Evolutionary conservation across 441 rosid species (phyloP).

Genomic region (Metrosideros polymorpha): DNA sequence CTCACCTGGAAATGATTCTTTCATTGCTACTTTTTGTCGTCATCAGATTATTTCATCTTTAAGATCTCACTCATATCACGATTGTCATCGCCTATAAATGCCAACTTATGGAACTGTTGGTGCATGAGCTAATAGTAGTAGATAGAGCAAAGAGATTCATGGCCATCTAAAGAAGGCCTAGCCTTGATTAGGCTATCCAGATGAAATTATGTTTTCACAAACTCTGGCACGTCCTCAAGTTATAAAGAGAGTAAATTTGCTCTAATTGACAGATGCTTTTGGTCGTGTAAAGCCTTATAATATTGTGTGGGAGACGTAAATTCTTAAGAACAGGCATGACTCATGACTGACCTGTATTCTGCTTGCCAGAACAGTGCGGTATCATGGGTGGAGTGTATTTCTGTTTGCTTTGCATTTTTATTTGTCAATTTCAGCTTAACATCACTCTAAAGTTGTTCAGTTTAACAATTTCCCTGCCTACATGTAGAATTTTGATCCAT

Average conservation of each 20-base stretch:
- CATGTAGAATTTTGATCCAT: not conserved
- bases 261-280: not conserved
- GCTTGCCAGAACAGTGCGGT: not conserved
- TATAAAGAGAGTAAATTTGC: not conserved
- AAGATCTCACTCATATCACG: not conserved
- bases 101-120: not conserved
- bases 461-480: not conserved
- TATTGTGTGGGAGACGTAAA: not conserved
- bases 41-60: not conserved
- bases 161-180: not conserved
- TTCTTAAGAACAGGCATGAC: not conserved
- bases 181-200: not conserved
- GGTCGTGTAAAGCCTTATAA: not conserved
- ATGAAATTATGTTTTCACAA: not conserved
- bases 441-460: not conserved
- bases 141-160: not conserved
- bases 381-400: not conserved
- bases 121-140: not conserved
- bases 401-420: not conserved
- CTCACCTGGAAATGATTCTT: not conserved
- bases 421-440: not conserved
- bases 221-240: not conserved
- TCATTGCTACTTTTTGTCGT: not conserved
- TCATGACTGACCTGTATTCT: not conserved
- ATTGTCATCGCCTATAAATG: not conserved